A percentile compares a stretch with the other conserved stretches of the same genome.
Evolutionary conservation across 148 eudicot species (phyloP).

Genomic region (Bassia scoparia): DNA sequence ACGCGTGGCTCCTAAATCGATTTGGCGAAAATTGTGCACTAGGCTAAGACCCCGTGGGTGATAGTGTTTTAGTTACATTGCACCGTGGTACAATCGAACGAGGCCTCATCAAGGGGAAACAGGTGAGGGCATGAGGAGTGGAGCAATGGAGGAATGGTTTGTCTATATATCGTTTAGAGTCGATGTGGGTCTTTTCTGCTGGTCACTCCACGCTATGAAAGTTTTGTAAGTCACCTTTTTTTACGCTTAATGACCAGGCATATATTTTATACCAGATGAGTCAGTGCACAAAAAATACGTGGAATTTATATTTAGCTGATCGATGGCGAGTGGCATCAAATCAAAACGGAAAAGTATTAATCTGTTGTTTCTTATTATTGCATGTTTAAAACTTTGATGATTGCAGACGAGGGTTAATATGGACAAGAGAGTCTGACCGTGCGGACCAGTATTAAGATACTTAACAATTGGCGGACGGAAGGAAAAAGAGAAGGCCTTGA

Average conservation of each 20-base stretch:
- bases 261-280: not conserved
- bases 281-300: no score
- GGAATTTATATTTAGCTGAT: no score
- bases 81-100: constrained; percentile 66
- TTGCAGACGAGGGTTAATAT: constrained; percentile 58
- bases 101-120: constrained; percentile 62
- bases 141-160: constrained; percentile 57
- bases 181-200: constrained; percentile 43
- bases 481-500: constrained; percentile 81
- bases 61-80: constrained; percentile 47
- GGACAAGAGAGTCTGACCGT: constrained; percentile 47
- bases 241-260: not conserved
- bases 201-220: constrained; percentile 81
- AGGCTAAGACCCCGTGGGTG: constrained; percentile 51
- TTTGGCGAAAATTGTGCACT: constrained; percentile 41
- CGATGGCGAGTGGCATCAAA: no score
- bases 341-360: no score
- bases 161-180: constrained; percentile 47
- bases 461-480: constrained; percentile 72
- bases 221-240: constrained; percentile 51
- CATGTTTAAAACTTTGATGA: no score
- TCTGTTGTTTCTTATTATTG: no score
- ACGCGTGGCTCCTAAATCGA: constrained; percentile 51
- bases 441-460: constrained; percentile 59
- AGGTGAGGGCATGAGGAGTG: constrained; percentile 63